Conservation (phyloP, 768 basidiomycete genomes). For the Lactifluus pinguis region DNA sequence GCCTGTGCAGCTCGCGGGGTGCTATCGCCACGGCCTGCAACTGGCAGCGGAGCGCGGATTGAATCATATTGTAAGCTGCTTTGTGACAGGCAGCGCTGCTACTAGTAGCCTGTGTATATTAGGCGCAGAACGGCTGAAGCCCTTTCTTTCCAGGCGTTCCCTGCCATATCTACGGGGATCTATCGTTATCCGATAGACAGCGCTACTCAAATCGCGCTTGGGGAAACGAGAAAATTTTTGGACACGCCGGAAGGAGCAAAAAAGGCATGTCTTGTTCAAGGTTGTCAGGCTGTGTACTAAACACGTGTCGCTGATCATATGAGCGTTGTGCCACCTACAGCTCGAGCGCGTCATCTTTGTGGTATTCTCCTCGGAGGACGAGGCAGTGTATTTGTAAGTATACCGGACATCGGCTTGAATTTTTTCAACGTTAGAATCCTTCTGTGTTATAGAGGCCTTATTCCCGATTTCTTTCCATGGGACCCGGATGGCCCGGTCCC, state of each 20-base stretch:
- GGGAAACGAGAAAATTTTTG: slow-evolving; percentile 45
- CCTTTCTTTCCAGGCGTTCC: slow-evolving; percentile 51
- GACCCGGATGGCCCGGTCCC: background rate
- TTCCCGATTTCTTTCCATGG: slow-evolving; percentile 12
- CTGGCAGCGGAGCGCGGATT: slow-evolving; percentile 51
- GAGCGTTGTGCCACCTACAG: slow-evolving; percentile 17
- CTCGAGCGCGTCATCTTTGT: slow-evolving; percentile 70
- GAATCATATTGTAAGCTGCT: slow-evolving; percentile 50
- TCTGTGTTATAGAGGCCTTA: slow-evolving; percentile 1
- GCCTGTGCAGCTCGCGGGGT: slow-evolving; percentile 51
- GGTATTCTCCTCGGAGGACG: slow-evolving; percentile 60
- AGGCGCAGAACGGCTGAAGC: background rate
- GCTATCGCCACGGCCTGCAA: slow-evolving; percentile 57
- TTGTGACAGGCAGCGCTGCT: background rate
- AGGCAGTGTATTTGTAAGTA: slow-evolving; percentile 55
- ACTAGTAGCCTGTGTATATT: background rate
- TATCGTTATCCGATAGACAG: slow-evolving; percentile 70
- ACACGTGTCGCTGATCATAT: background rate
- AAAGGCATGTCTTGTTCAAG: slow-evolving; percentile 22
- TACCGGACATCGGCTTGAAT: background rate
- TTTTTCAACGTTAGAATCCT: background rate
- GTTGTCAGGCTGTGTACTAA: background rate
- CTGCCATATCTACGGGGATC: slow-evolving; percentile 69
- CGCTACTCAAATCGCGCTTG: slow-evolving; percentile 64
- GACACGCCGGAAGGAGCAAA: slow-evolving; percentile 44